Base-by-base conservation (phyloP, 371 early-diverging fungal species). In the Actinomortierella ambigua region DNA sequence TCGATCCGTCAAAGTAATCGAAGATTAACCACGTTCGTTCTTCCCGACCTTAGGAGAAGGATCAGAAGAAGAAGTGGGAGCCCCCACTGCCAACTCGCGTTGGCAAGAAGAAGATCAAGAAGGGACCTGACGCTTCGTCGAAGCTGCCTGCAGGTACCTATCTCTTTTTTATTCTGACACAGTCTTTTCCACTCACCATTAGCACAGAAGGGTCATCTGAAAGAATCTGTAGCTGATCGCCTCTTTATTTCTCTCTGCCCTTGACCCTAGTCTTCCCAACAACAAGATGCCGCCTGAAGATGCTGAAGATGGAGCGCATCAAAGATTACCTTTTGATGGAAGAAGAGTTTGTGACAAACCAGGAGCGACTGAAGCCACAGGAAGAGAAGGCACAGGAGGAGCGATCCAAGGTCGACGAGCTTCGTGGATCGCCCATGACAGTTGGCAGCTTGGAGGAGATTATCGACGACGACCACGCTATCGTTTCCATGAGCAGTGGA, bases 381-480 rank as follows among this genome's bases (percentile, higher is more conserved):
- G 96, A 97, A 66, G 98, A 98, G 70, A 93, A 94, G 78, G 89
- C 90, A 49, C 67, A 90, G 81, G 97, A 93, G 76, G 97, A 95
- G 75, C 92, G 99, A 68, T 90, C 91, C 49, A 86, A 93, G 50
- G 97, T 99, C 0, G 99, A 99, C 73, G 95, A 97, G 79, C 81
- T 99, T 47, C 91, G 99, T 62, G 99, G 99, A n/a, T 91, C 93
- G 39, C 99, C 99, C n/a, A 96, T 99, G 94, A 87, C 90, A 54
- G 94, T 99, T 7, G 99, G 99, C 18, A 93, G 95, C 1, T 85
- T 99, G 53, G 99, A 99, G 80, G 99, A 99, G 79, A 99, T 99
- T 65, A 96, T 99, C 78, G 99, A 99, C 77, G 99, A 99, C 69
- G 94, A 99, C 79, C 99, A 99, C 77, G 99, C 99, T 42, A 99